Evolutionary conservation across 108 stramenopile species (phyloP).

Genomic region (Cyclostephanos invisitatus): DNA sequence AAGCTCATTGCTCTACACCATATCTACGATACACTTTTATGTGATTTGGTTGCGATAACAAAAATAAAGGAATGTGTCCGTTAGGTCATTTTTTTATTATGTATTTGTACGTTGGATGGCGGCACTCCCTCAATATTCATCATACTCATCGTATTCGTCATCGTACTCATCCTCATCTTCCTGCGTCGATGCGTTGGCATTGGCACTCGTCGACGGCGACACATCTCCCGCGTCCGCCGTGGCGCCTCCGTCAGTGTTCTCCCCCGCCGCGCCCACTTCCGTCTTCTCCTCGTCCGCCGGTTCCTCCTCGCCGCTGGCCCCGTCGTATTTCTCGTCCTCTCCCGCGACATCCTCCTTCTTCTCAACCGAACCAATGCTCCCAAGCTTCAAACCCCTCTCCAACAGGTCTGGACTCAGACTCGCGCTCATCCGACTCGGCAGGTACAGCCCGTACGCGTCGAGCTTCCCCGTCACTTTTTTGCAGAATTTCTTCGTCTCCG

Average conservation of each 20-base stretch:
- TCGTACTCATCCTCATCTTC: constrained; percentile 45
- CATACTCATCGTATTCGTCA: constrained; percentile 50
- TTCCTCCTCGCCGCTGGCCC: constrained; percentile 29
- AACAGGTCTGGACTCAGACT: constrained; percentile 70
- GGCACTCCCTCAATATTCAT: constrained; percentile 43
- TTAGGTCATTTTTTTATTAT: not conserved
- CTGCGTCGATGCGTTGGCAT: constrained; percentile 2
- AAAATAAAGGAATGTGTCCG: not conserved
- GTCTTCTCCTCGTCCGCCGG: constrained; percentile 39
- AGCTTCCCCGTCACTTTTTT: constrained; percentile 80
- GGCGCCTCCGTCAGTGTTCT: constrained; percentile 38
- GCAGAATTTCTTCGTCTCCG: constrained; percentile 81
- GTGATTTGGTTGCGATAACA: not conserved
- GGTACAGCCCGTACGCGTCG: constrained; percentile 83
- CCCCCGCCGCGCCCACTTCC: constrained; percentile 19
- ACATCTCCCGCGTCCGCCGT: constrained; percentile 26
- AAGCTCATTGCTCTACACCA: not conserved
- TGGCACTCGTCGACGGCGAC: constrained; percentile 38
- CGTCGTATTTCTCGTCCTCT: constrained; percentile 28
- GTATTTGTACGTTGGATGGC: not conserved
- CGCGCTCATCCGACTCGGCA: constrained; percentile 85
- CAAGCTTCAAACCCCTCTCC: constrained; percentile 76
- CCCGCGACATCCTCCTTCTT: constrained; percentile 34
- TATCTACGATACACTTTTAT: not conserved
- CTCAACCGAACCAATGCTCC: constrained; percentile 30